phyloP scores from a whole-genome alignment of 805 yeast genomes.

The Zygoascus biomembranicola region DNA sequence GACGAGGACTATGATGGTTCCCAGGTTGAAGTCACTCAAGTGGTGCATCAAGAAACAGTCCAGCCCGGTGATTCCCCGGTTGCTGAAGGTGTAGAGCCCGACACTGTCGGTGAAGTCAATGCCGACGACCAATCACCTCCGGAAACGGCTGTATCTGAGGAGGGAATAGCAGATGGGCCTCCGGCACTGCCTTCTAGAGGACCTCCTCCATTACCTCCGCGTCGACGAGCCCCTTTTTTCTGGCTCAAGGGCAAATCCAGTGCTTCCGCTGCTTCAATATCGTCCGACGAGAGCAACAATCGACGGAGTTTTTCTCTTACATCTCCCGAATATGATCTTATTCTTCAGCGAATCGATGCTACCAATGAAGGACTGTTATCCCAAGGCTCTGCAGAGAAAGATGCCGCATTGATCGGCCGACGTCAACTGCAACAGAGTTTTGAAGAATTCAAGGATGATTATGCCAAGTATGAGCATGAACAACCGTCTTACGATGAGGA shows the following conservation, averaged over 20 bases:
- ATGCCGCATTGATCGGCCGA: constrained; percentile 40
- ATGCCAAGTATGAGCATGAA: constrained; percentile 18
- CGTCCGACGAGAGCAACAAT: constrained; percentile 1
- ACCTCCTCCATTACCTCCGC: constrained; percentile 26
- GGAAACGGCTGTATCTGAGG: neutral
- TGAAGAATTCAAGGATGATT: constrained; percentile 16
- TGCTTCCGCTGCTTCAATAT: constrained; percentile 11
- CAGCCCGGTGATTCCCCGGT: neutral
- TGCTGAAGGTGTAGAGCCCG: neutral
- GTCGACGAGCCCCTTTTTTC: constrained; percentile 24
- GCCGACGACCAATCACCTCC: neutral
- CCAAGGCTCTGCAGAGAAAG: constrained; percentile 45
- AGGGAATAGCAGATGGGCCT: neutral
- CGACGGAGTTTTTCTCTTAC: constrained; percentile 11
- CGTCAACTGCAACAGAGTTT: constrained; percentile 29
- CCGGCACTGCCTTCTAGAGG: neutral
- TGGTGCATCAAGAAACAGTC: neutral
- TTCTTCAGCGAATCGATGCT: constrained; percentile 51
- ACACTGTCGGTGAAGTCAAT: neutral
- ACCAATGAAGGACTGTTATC: constrained; percentile 43
- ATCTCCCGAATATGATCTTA: constrained; percentile 45
- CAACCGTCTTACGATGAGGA: constrained; percentile 3
- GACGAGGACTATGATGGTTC: neutral
- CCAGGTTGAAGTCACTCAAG: neutral
- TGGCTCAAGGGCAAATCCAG: constrained; percentile 21